Conservation (phyloP, 140 eudicot species). For the Stevia rebaudiana region DNA sequence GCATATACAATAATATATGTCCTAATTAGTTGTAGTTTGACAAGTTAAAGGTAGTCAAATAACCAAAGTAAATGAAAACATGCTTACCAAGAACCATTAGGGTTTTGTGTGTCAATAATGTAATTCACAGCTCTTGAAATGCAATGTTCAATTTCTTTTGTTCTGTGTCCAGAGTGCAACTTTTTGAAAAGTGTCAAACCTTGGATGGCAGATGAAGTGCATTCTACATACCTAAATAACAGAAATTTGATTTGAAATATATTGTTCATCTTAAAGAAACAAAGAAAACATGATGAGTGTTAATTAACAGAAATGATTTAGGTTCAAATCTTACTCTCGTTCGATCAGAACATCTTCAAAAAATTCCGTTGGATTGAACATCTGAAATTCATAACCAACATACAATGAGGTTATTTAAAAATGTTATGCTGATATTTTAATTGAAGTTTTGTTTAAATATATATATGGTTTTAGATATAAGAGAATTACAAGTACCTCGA, state of each 20-base stretch:
- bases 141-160: conserved; percentile 35
- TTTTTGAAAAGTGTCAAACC: conserved; percentile 38
- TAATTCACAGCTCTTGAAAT: conserved; percentile 34
- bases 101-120: conserved; percentile 35
- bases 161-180: conserved; percentile 35
- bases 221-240: conserved; percentile 46
- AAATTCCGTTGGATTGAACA: conserved; percentile 54
- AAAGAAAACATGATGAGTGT: neutral
- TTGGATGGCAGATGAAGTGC: conserved; percentile 51
- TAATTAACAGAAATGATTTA: too few species aligned
- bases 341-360: conserved; percentile 58
- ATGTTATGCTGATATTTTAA: neutral
- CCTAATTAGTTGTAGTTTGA: too few species aligned
- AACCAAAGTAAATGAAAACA: neutral
- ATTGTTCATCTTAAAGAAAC: neutral
- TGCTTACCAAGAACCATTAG: conserved; percentile 55
- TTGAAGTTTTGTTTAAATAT: neutral
- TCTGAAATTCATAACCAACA: conserved; percentile 31
- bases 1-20: too few species aligned
- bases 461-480: neutral
- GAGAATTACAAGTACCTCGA: conserved; percentile 42
- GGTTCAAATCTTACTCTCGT: conserved; percentile 68
- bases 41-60: too few species aligned
- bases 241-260: neutral
- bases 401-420: neutral